Evolutionary conservation across 2,329 filamentous ascomycete genomes (phyloP).

Genomic region (Akanthomyces dipterigenus): DNA sequence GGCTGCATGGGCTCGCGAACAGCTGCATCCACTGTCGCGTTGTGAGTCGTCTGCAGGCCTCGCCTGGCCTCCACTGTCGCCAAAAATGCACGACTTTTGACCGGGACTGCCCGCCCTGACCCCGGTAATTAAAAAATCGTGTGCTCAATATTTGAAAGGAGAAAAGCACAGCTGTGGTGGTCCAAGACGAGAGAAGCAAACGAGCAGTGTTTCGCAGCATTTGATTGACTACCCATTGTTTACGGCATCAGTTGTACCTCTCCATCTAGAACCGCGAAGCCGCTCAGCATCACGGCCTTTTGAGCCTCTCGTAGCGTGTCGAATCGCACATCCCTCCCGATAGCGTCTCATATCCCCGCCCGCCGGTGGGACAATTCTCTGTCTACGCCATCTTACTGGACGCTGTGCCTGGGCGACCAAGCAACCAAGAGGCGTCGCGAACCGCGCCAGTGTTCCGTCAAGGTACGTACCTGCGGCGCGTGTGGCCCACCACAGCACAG

Average conservation of each 20-base stretch:
- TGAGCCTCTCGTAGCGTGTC: neutral
- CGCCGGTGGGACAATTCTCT: constrained; percentile 22
- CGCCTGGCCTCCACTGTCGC: constrained; percentile 13
- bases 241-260: neutral
- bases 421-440: constrained; percentile 18
- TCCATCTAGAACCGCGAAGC: neutral
- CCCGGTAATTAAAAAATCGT: neutral
- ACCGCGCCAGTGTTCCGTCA: constrained; percentile 20
- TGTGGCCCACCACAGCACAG: neutral
- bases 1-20: constrained; percentile 8
- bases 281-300: neutral
- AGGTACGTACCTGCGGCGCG: constrained; percentile 12
- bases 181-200: neutral
- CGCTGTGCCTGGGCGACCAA: constrained; percentile 26
- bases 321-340: constrained; percentile 3
- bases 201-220: neutral
- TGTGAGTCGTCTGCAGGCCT: constrained; percentile 14
- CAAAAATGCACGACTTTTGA: constrained; percentile 12
- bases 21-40: constrained; percentile 17
- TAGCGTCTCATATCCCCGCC: constrained; percentile 12
- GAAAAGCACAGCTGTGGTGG: neutral
- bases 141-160: neutral
- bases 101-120: constrained; percentile 5
- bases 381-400: constrained; percentile 12
- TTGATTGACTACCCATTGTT: neutral